phyloP scores from a whole-genome alignment of 2,329 filamentous ascomycete species.

The Fusarium stilboides region DNA sequence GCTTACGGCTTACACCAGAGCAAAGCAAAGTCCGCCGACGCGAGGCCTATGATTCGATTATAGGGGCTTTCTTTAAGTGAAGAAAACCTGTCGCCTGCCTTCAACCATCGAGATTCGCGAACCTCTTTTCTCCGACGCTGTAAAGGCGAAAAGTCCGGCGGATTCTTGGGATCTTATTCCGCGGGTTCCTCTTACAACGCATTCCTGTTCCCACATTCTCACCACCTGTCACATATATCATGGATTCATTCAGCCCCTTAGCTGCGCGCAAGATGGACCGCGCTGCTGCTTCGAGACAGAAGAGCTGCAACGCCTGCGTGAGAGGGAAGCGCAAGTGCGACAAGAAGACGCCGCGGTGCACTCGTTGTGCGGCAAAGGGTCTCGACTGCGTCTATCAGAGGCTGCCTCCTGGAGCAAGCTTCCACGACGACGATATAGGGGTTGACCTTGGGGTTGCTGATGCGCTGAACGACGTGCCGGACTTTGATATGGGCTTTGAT shows the following conservation, averaged over 20 bases:
- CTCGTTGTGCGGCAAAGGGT: slow-evolving; percentile 60
- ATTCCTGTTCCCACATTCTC: slow-evolving; percentile 6
- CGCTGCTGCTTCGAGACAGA: slow-evolving; percentile 63
- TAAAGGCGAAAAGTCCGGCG: slow-evolving; percentile 32
- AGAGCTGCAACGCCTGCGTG: slow-evolving; percentile 66
- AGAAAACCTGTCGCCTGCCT: background rate
- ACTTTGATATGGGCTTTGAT: slow-evolving; percentile 58
- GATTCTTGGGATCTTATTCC: slow-evolving; percentile 16
- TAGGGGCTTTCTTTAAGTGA: slow-evolving; percentile 7
- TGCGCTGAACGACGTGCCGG: slow-evolving; percentile 45
- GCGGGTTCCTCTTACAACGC: slow-evolving; percentile 15
- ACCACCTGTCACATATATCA: slow-evolving; percentile 23
- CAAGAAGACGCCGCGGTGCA: slow-evolving; percentile 61
- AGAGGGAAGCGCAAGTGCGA: slow-evolving; percentile 65
- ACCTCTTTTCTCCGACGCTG: slow-evolving; percentile 30
- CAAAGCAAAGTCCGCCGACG: slow-evolving; percentile 20
- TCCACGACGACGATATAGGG: slow-evolving; percentile 44
- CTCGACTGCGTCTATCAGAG: slow-evolving; percentile 61
- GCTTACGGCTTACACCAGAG: slow-evolving; percentile 31
- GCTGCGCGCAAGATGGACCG: slow-evolving; percentile 51
- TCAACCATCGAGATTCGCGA: slow-evolving; percentile 1
- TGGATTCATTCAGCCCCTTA: slow-evolving; percentile 49
- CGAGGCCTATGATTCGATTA: background rate
- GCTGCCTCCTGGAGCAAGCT: slow-evolving; percentile 48
- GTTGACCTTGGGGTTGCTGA: slow-evolving; percentile 13